Evolutionary conservation across 148 eudicot genomes (phyloP).

Genomic region (Chenopodium suecicum): DNA sequence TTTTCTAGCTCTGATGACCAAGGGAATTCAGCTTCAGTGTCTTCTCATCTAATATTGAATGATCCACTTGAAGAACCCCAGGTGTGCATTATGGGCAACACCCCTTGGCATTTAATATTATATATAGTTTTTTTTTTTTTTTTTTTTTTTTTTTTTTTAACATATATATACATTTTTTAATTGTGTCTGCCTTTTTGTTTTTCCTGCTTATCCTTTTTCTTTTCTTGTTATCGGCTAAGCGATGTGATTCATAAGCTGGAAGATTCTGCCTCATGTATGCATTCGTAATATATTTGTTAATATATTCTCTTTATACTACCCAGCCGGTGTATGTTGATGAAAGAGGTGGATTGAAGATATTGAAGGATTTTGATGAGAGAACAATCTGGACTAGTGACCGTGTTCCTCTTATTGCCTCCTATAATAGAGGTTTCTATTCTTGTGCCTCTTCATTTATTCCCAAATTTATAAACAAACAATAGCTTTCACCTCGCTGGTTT

Average conservation of each 20-base stretch:
- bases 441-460: background rate
- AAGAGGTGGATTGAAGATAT: slow-evolving; percentile 64
- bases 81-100: slow-evolving; percentile 36
- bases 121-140: too few species aligned
- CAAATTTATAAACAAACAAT: slow-evolving; percentile 4
- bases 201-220: background rate
- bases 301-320: slow-evolving; percentile 12
- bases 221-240: slow-evolving; percentile 8
- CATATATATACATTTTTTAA: too few species aligned
- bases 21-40: slow-evolving; percentile 47
- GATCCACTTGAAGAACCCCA: slow-evolving; percentile 85
- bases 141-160: too few species aligned
- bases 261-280: background rate
- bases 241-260: background rate
- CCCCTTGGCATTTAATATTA: too few species aligned
- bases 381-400: slow-evolving; percentile 91
- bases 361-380: slow-evolving; percentile 87
- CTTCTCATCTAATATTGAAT: slow-evolving; percentile 82
- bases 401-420: slow-evolving; percentile 85
- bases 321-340: slow-evolving; percentile 74
- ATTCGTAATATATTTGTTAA: slow-evolving; percentile 2
- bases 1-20: slow-evolving; percentile 36
- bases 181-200: too few species aligned
- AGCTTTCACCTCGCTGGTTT: background rate
- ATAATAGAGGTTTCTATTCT: slow-evolving; percentile 62